Evolutionary conservation across 2,329 filamentous ascomycete genomes (phyloP), one percentile per base, ranked within the genome.

Genomic region (Pyricularia sp.): DNA sequence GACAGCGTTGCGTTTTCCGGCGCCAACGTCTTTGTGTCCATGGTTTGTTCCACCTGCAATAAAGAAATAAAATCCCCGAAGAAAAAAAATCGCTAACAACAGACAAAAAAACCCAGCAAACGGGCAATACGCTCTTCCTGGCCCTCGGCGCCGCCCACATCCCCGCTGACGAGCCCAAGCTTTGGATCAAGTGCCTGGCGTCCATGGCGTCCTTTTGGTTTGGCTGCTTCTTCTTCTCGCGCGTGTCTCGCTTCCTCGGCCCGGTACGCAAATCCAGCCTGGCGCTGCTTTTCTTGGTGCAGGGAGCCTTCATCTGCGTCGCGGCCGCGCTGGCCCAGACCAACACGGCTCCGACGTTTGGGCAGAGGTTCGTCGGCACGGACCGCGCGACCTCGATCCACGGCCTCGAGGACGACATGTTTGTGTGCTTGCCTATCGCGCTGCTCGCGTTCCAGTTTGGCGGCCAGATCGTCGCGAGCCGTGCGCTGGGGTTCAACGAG

Each of bases 81-180:
- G 9, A n/a, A 12, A 36, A 14, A 1, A 20, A 23, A 12, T 14
- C 3, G 31, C 64, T 66, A 25, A 66, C 64, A 25, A 17, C 28
- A 58, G 4, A 65, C 42, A 12, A 28, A 25, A n/a, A n/a, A n/a
- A n/a, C n/a, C 67, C 63, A 28, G 12, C 58, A 26, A 55, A 64
- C 66, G 78, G 86, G 86, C 58, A 89, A 89, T 76, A 89, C 87
- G 11, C 84, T 89, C 72, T 88, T 89, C 77, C 80, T 89, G 58
- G 86, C 84, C 23, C 83, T 89, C 26, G 86, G 86, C 69, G 83
- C 85, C 14, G 82, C 85, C 2, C 77, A 77, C 33, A 84, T 86
- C 65, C 85, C 84, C 3, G 75, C 79, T 25, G 79, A 78, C 69
- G 78, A 85, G 69, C 84, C 84, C 3, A 79, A 79, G 68, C 85